Percentiles rank a stretch among this genome's conserved stretches.
These are phyloP conservation scores for Cutaneotrichosporon cavernicola DNA, from an alignment of 1,284 basidiomycete species.

Conservation along the genomic window DNA sequence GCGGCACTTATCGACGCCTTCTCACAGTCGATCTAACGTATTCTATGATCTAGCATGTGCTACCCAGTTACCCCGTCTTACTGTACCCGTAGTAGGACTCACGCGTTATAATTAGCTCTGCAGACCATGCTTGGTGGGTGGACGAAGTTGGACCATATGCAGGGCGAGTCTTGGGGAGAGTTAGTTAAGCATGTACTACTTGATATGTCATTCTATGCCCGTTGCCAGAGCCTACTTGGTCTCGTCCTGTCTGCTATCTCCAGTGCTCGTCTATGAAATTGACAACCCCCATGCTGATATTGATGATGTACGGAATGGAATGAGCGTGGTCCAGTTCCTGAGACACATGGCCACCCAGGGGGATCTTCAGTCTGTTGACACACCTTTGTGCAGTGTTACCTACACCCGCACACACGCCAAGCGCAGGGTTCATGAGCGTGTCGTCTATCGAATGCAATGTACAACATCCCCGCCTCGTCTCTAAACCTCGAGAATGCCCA, in stretches of 20 bases:
- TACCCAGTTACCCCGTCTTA: slow-evolving; percentile 8
- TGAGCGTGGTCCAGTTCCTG: too few species aligned
- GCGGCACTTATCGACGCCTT: slow-evolving; percentile 40
- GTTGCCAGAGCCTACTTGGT: too few species aligned
- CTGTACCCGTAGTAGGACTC: slow-evolving; percentile 7
- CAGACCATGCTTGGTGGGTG: neutral
- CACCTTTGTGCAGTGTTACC: too few species aligned
- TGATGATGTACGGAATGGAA: too few species aligned
- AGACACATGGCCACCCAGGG: neutral
- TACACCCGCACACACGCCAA: neutral
- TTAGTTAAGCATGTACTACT: neutral
- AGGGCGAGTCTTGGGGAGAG: neutral
- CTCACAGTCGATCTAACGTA: slow-evolving; percentile 7
- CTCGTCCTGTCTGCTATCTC: too few species aligned
- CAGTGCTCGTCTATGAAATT: too few species aligned
- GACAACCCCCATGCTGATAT: too few species aligned
- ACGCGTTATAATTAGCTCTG: slow-evolving; percentile 11
- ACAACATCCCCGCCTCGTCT: slow-evolving; percentile 7
- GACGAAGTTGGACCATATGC: neutral
- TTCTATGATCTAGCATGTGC: slow-evolving; percentile 1
- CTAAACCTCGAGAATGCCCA: slow-evolving; percentile 64
- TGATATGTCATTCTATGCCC: neutral
- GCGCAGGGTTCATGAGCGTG: slow-evolving; percentile 10
- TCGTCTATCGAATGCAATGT: slow-evolving; percentile 10
- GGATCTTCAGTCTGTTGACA: neutral